Conservation (phyloP, 148 eudicot genomes). For the Hydrangea macrophylla region DNA sequence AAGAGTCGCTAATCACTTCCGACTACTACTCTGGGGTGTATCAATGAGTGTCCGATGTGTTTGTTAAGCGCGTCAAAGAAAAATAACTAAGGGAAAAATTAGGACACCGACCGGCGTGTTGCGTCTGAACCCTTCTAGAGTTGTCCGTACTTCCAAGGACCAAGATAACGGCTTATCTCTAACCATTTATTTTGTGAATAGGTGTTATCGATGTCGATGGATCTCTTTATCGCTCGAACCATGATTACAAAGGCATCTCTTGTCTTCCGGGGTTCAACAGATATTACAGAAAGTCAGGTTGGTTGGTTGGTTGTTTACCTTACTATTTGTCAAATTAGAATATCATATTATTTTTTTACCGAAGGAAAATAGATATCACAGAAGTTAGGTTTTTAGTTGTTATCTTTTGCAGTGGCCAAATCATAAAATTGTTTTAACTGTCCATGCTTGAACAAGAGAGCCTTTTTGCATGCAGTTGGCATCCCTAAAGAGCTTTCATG, state of each 20-base stretch:
- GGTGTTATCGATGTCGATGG: conserved; percentile 99
- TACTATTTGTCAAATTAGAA: too few relatives aligned
- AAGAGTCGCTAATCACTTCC: too few relatives aligned
- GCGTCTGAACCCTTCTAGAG: too few relatives aligned
- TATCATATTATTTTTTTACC: too few relatives aligned
- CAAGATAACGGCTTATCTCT: background rate
- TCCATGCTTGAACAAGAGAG: background rate
- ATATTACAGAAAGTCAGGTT: conserved; percentile 78
- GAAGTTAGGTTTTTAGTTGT: too few relatives aligned
- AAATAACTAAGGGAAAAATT: too few relatives aligned
- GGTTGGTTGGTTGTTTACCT: conserved; percentile 16
- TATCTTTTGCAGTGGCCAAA: background rate
- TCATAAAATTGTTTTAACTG: background rate
- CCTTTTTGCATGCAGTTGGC: conserved; percentile 53
- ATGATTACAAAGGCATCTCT: conserved; percentile 82
- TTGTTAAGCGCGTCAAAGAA: too few relatives aligned
- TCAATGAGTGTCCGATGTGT: too few relatives aligned
- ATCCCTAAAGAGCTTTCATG: conserved; percentile 91
- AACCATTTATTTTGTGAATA: conserved; percentile 19
- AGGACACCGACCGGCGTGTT: too few relatives aligned
- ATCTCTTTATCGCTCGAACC: conserved; percentile 95
- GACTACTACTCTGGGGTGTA: too few relatives aligned
- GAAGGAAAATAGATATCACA: too few relatives aligned
- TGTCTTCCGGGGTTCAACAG: conserved; percentile 61
- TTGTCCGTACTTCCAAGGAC: too few relatives aligned